Evolutionary conservation across 2,329 filamentous ascomycete species (phyloP), one percentile per base, ranked within the genome.

Genomic region (Dendrostoma leiphaemia): DNA sequence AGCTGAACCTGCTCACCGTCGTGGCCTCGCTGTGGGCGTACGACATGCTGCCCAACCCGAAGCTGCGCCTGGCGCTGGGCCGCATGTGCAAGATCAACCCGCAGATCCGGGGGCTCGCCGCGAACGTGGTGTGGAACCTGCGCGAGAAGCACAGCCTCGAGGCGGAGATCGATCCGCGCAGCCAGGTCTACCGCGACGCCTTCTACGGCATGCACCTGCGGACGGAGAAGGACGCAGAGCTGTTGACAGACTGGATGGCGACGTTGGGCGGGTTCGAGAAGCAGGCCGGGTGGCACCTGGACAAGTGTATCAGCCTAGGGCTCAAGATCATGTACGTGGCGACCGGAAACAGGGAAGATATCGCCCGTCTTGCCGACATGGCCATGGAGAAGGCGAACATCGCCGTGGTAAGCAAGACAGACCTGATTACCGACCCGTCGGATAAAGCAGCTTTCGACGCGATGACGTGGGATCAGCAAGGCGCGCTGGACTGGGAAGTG

Each of bases 1-100:
- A 55, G 48, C 48, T 60, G 28, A 62, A 62, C 43, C 59, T 62
- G 19, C 53, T 62, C 12, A 53, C 47, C 23, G 49, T 57, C 13
- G 47, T 49, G 24, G 60, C 43, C 13, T 28, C 44, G 19, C 28
- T 53, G 13, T 41, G 43, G 41, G 35, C 28, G 12, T 47, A 32
- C 15, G 43, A 53, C 43, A 29, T 53, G 44, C 13, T 17, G 17
- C 21, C 43, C 13, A 24, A 29, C n/a, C 51, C 44, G 12, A 35
- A 13, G 19, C 15, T 53, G 23, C 51, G 51, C 34, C 17, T 19
- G 26, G 29, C 44, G 2, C 29, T 53, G 2, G 51, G 51, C 15
- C 34, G 51, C 9, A 35, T 53, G 13, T 29, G 45, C 31, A 47
- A 35, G 34, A 41, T 53, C 51, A 53, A 47, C 43, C 43, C 43